Evolutionary conservation across 441 rosid species (phyloP).

Genomic region (Lepidium campestre): DNA sequence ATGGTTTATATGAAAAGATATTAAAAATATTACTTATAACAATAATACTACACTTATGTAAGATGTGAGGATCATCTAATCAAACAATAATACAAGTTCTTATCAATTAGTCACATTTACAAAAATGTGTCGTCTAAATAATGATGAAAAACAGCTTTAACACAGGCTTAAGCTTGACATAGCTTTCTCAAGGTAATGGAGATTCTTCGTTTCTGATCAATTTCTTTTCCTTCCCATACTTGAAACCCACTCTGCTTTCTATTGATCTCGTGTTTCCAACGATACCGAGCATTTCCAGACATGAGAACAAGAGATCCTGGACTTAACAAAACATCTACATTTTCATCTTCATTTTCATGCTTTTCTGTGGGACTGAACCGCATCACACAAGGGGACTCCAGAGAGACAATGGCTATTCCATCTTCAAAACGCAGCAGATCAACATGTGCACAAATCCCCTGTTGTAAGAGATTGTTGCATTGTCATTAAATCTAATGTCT

Average conservation of each 20-base stretch:
- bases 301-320: constrained; percentile 77
- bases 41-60: too few species aligned
- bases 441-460: constrained; percentile 94
- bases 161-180: constrained; percentile 9
- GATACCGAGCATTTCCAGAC: constrained; percentile 77
- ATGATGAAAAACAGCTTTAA: background rate
- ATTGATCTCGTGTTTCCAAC: constrained; percentile 86
- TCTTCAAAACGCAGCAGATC: constrained; percentile 86
- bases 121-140: background rate
- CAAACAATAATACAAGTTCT: background rate
- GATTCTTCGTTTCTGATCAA: constrained; percentile 57
- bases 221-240: constrained; percentile 61
- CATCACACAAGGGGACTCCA: constrained; percentile 87
- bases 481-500: background rate
- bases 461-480: background rate
- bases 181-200: constrained; percentile 70
- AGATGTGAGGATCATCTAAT: background rate
- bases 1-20: background rate
- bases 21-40: too few species aligned
- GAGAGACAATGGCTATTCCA: constrained; percentile 78
- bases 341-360: constrained; percentile 12
- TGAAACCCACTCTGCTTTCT: constrained; percentile 69
- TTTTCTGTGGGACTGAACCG: constrained; percentile 47
- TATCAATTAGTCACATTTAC: background rate
- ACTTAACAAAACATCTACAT: constrained; percentile 42